A percentile compares a stretch with the other conserved stretches of the same genome.
Evolutionary conservation across 1,284 basidiomycete species (phyloP).

Genomic region (Puccinia coronata): DNA sequence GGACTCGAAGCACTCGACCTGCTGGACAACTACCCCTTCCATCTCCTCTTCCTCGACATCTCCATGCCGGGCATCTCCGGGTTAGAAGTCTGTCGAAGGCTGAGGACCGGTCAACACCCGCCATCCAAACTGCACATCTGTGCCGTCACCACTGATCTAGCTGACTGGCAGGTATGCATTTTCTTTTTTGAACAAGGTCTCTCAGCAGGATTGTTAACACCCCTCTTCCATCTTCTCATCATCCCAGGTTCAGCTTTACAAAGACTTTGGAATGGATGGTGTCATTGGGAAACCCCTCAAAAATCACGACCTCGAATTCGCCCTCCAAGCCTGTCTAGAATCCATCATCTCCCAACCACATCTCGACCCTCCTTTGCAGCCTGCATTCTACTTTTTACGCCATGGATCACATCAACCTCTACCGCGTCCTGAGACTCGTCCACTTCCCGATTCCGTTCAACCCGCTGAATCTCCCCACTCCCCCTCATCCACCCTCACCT

Average conservation of each 20-base stretch:
- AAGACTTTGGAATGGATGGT: constrained; percentile 27
- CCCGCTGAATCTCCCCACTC: not conserved
- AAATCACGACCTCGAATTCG: constrained; percentile 27
- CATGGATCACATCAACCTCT: too few relatives aligned
- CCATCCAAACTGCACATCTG: constrained; percentile 35
- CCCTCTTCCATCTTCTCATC: not conserved
- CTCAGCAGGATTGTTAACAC: not conserved
- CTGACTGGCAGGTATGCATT: constrained; percentile 40
- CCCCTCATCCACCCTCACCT: not conserved
- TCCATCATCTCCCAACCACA: not conserved
- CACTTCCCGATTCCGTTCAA: too few relatives aligned
- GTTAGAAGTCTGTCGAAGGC: constrained; percentile 22
- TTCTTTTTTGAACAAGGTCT: not conserved
- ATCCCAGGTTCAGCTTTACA: constrained; percentile 30
- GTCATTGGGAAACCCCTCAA: constrained; percentile 46
- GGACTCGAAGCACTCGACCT: constrained; percentile 26
- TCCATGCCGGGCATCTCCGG: constrained; percentile 37
- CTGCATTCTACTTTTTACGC: constrained; percentile 20
- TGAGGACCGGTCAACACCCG: not conserved
- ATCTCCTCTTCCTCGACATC: constrained; percentile 44
- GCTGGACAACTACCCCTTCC: not conserved
- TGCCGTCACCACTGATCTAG: constrained; percentile 41
- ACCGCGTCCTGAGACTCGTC: too few relatives aligned
- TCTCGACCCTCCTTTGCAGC: not conserved
- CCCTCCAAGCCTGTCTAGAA: constrained; percentile 4